A percentile compares a stretch with the other conserved stretches of the same genome.
Evolutionary conservation across 1,284 basidiomycete genomes (phyloP).

Genomic region (Ustilago lituana): DNA sequence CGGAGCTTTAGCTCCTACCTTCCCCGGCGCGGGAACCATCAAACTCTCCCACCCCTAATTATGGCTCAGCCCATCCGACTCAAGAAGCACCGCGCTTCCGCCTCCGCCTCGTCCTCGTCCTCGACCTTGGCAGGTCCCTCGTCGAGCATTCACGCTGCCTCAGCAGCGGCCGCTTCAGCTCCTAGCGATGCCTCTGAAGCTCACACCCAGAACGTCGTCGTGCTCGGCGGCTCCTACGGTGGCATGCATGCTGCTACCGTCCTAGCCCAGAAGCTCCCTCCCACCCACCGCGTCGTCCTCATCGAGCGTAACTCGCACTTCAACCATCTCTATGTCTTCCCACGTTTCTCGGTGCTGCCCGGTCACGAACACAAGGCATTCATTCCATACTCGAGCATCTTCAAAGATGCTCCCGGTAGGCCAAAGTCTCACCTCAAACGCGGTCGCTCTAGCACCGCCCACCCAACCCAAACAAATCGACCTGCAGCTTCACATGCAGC

Average conservation of each 20-base stretch:
- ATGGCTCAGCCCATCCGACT: conserved; percentile 38
- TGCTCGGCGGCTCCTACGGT: conserved; percentile 66
- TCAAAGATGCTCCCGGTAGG: conserved; percentile 72
- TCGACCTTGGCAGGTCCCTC: conserved; percentile 11
- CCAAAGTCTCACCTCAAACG: conserved; percentile 27
- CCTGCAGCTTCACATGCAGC: neutral
- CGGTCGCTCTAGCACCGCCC: conserved; percentile 15
- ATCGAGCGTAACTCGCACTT: conserved; percentile 71
- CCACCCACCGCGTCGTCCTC: conserved; percentile 69
- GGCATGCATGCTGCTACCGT: conserved; percentile 67
- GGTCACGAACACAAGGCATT: conserved; percentile 79
- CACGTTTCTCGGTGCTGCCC: conserved; percentile 74
- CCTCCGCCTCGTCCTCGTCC: conserved; percentile 8
- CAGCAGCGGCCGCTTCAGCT: neutral
- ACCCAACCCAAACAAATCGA: neutral
- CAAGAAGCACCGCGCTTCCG: conserved; percentile 13
- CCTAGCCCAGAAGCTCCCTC: conserved; percentile 67
- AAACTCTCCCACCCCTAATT: neutral
- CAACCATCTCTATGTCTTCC: conserved; percentile 71
- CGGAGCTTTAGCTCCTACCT: neutral
- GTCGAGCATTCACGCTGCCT: conserved; percentile 9
- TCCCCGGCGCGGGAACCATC: neutral
- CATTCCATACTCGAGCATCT: conserved; percentile 74
- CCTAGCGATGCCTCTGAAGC: conserved; percentile 28
- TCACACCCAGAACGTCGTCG: conserved; percentile 64